phyloP scores from a whole-genome alignment of 495 filamentous ascomycete species.

The Hypoxylon cercidicola region DNA sequence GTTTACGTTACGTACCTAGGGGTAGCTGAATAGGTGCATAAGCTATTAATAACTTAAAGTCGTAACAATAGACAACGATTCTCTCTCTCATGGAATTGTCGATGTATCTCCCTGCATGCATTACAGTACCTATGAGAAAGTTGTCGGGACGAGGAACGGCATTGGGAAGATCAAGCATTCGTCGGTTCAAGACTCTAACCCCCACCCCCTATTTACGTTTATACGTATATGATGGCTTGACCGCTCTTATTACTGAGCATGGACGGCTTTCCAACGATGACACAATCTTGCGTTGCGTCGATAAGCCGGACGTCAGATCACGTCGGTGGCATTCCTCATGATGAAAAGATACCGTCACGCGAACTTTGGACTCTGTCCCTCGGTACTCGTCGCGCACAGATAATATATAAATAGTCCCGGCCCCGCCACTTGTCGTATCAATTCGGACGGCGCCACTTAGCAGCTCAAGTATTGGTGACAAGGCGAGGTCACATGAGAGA shows the following conservation, averaged over 20 bases:
- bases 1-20: neutral
- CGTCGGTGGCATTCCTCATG: slow-evolving; percentile 4
- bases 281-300: slow-evolving; percentile 37
- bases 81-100: slow-evolving; percentile 4
- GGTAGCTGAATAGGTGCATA: neutral
- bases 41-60: neutral
- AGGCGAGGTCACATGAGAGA: slow-evolving; percentile 37
- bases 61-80: neutral
- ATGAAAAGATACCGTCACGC: slow-evolving; percentile 10
- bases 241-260: slow-evolving; percentile 39
- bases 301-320: slow-evolving; percentile 26
- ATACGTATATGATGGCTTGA: slow-evolving; percentile 32
- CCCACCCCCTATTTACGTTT: slow-evolving; percentile 39
- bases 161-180: slow-evolving; percentile 39
- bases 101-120: slow-evolving; percentile 12
- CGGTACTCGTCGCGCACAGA: neutral
- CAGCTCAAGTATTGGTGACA: slow-evolving; percentile 20
- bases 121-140: neutral
- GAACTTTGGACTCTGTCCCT: neutral
- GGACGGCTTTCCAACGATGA: slow-evolving; percentile 28
- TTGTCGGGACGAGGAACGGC: slow-evolving; percentile 23
- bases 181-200: slow-evolving; percentile 29
- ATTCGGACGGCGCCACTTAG: slow-evolving; percentile 14
- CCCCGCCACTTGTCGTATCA: slow-evolving; percentile 15
- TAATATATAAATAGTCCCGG: slow-evolving; percentile 19